Evolutionary conservation across 1,139 yeast species (phyloP), one percentile per base, ranked within the genome.

Genomic region (Scheffersomyces insectosa): DNA sequence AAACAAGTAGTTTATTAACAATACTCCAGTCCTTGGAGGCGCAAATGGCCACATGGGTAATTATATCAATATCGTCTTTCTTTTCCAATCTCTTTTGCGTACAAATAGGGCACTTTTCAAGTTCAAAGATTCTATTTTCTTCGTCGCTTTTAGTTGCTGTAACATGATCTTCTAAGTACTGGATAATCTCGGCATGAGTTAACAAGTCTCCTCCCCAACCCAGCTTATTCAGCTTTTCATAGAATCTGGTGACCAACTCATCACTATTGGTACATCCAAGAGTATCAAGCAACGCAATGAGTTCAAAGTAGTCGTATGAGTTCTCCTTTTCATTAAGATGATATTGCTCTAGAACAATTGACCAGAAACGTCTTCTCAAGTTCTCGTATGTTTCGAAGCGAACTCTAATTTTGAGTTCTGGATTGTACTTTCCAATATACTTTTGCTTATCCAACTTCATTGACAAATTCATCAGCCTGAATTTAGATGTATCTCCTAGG

Each of bases 21-120:
- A 83, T 76, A 42, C 85, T 80, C 85, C 91, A 86, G 52, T 85
- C 88, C 47, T 83, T 83, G 20, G 88, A 82, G 0, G 89, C 84
- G 65, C 99, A 93, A 2, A 89, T 81, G 0, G 97, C 95, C 49
- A 91, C 77, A 67, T 93, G 99, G 1, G 90, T 83, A 20, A 88
- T 80, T 40, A 89, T 80, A 53, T 89, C 96, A 36, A 77, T 55
- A 54, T 84, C 84, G 42, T 77, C 73, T 50, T 76, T 72, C 51
- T 77, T 77, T 10, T 77, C 70, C 38, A 85, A 71, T 28, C 85
- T 69, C 34, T 82, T 82, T 49, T 82, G 79, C 37, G 75, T 73
- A 63, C 97, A 91, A 9, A 86, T 73, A 0, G 97, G 97, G 56
- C 97, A 90, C 35, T 73, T 68, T 48, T 81, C 83, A 50, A 88